A percentile compares a stretch with the other conserved stretches of the same genome.
phyloP scores from a whole-genome alignment of 257 asterid species.

The Penstemon barbatus region DNA sequence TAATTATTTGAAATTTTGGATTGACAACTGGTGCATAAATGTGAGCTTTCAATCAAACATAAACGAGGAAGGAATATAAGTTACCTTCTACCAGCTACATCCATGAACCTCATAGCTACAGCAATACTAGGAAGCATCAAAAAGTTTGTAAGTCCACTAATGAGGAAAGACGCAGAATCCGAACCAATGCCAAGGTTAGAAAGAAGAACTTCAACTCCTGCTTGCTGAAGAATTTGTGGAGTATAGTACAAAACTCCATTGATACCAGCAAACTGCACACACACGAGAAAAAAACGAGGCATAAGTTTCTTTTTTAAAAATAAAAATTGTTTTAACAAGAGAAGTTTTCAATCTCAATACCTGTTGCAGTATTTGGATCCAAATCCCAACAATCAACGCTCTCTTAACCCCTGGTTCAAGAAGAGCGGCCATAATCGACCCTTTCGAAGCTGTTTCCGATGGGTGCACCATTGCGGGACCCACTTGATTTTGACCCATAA shows the following conservation, averaged over 20 bases:
- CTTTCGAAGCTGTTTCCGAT: constrained; percentile 43
- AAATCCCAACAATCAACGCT: constrained; percentile 71
- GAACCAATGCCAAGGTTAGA: constrained; percentile 73
- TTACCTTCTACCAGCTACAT: constrained; percentile 85
- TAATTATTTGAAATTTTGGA: no score
- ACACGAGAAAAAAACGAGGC: background rate
- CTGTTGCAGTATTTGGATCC: constrained; percentile 81
- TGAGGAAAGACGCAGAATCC: constrained; percentile 76
- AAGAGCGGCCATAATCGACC: constrained; percentile 56
- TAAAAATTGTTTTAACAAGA: background rate
- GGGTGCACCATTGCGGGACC: constrained; percentile 82
- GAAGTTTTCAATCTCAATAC: constrained; percentile 28
- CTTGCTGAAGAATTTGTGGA: constrained; percentile 91
- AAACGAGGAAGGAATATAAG: constrained; percentile 5
- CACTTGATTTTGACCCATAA: constrained; percentile 44
- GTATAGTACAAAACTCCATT: constrained; percentile 93
- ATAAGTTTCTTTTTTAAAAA: background rate
- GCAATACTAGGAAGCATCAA: constrained; percentile 72
- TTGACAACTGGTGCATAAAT: no score
- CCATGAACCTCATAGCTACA: constrained; percentile 93
- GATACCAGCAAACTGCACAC: constrained; percentile 84
- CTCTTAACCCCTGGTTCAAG: constrained; percentile 81
- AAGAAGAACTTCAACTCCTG: constrained; percentile 84
- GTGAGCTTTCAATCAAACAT: background rate
- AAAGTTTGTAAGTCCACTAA: constrained; percentile 61